Percentiles rank a stretch among this genome's conserved stretches.
Evolutionary conservation across 305 asterid species (phyloP).

Genomic region (Solanum hybrid): DNA sequence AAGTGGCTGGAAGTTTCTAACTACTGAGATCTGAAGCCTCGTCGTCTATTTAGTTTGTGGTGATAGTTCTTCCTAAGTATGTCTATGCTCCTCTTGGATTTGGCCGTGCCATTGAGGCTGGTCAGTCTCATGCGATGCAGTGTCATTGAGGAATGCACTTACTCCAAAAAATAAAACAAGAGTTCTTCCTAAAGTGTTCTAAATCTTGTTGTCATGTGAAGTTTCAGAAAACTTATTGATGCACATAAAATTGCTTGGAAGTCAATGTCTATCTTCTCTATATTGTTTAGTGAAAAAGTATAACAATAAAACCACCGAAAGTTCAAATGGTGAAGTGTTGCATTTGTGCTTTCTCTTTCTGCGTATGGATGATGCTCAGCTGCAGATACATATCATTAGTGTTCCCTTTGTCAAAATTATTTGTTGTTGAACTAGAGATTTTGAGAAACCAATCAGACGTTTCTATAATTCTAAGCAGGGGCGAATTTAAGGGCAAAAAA

Average conservation of each 20-base stretch:
- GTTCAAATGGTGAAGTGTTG: not conserved
- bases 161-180: not conserved
- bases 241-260: not conserved
- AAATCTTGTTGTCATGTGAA: not conserved
- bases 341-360: not conserved
- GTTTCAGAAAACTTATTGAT: not conserved
- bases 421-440: not conserved
- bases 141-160: not conserved
- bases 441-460: not conserved
- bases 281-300: not conserved
- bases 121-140: not conserved
- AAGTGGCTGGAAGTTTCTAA: not conserved
- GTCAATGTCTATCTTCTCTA: not conserved
- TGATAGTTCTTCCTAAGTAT: not conserved
- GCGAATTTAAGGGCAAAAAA: too few species aligned
- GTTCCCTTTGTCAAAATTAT: not conserved
- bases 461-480: not conserved
- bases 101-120: not conserved
- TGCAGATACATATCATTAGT: not conserved
- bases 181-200: not conserved
- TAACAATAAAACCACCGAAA: not conserved
- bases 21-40: not conserved
- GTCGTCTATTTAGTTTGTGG: not conserved
- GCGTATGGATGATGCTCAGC: not conserved
- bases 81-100: not conserved